phyloP scores from a whole-genome alignment of 1,284 basidiomycete genomes.

The Apiotrichum veenhuisii region DNA sequence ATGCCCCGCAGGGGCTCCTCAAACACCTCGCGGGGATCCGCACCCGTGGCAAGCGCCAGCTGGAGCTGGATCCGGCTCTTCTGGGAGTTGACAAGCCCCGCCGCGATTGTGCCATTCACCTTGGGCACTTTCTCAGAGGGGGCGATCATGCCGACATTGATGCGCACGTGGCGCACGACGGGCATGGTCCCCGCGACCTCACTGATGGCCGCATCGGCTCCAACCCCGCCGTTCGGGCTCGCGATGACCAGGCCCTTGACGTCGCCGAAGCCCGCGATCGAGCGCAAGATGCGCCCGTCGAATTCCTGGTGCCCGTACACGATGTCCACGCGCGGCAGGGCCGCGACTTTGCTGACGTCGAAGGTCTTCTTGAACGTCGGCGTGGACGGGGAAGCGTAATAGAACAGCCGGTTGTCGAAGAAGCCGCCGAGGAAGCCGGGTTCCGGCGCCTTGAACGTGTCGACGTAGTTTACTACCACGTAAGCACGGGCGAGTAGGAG shows the following conservation, averaged over 20 bases:
- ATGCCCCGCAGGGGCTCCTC: conserved; percentile 11
- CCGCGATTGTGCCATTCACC: conserved; percentile 8
- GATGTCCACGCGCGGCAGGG: conserved; percentile 32
- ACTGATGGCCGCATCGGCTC: conserved; percentile 17
- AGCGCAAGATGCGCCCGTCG: conserved; percentile 14
- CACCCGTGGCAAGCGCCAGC: neutral
- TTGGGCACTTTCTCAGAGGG: conserved; percentile 3
- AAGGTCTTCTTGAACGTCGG: conserved; percentile 17
- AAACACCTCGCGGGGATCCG: conserved; percentile 12
- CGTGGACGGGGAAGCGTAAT: conserved; percentile 29
- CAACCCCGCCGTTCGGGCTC: conserved; percentile 28
- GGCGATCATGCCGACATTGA: conserved; percentile 25
- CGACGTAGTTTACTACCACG: conserved; percentile 8
- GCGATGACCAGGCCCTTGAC: conserved; percentile 25
- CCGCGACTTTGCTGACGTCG: conserved; percentile 17
- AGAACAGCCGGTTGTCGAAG: conserved; percentile 29
- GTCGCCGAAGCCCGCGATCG: conserved; percentile 13
- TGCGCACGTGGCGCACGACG: conserved; percentile 22
- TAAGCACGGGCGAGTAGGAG: no score
- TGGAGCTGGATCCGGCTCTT: neutral
- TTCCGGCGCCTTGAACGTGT: conserved; percentile 38
- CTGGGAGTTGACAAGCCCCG: conserved; percentile 19
- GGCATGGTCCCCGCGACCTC: conserved; percentile 15
- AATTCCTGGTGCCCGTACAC: conserved; percentile 25
- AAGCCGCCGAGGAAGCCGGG: conserved; percentile 34